These are phyloP conservation scores for Suillus fuscotomentosus DNA, from an alignment of 768 basidiomycete genomes.

Conservation along the genomic window DNA sequence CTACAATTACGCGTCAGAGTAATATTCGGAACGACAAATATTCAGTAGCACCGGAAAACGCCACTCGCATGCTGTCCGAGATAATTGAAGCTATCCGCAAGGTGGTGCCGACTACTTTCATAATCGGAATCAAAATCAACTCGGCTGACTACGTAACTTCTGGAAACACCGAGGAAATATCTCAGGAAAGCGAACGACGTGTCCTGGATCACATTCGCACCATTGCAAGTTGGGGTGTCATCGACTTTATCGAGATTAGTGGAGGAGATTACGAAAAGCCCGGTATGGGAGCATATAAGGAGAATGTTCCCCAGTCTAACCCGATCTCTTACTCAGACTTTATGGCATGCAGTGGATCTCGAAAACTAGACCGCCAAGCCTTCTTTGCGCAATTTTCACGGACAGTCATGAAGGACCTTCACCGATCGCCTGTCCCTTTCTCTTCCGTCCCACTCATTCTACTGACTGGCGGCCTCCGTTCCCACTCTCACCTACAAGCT, in stretches of 20 bases:
- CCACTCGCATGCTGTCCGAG: slow-evolving; percentile 55
- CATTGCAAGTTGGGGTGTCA: slow-evolving; percentile 59
- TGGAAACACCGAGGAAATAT: slow-evolving; percentile 32
- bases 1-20: slow-evolving; percentile 26
- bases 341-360: slow-evolving; percentile 24
- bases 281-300: slow-evolving; percentile 38
- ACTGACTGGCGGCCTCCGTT: slow-evolving; percentile 78
- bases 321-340: slow-evolving; percentile 38
- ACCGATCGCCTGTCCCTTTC: slow-evolving; percentile 16
- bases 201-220: slow-evolving; percentile 60
- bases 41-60: slow-evolving; percentile 38
- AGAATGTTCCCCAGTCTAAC: slow-evolving; percentile 17
- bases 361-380: slow-evolving; percentile 54
- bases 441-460: slow-evolving; percentile 57
- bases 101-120: slow-evolving; percentile 54
- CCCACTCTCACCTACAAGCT: slow-evolving; percentile 50
- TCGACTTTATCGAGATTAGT: slow-evolving; percentile 88
- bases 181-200: slow-evolving; percentile 25
- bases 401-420: slow-evolving; percentile 39
- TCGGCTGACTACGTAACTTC: slow-evolving; percentile 65
- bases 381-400: slow-evolving; percentile 72
- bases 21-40: slow-evolving; percentile 65
- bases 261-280: slow-evolving; percentile 86
- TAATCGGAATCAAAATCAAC: slow-evolving; percentile 79
- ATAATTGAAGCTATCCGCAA: slow-evolving; percentile 57